Conservation (phyloP, 2,329 filamentous ascomycete species). For the Sordariomycetes sp. region DNA sequence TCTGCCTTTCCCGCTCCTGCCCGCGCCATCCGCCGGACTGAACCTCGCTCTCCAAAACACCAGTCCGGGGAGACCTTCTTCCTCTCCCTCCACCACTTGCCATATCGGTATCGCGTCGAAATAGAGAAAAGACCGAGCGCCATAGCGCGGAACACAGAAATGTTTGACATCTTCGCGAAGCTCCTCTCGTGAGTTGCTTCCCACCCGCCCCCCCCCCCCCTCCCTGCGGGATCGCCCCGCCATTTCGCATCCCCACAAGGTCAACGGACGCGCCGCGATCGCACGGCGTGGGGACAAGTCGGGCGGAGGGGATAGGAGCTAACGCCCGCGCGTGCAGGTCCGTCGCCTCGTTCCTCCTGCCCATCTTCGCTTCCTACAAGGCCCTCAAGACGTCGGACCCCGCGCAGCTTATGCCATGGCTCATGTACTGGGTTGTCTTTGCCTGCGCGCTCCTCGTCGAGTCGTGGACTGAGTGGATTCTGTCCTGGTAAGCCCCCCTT, state of each 20-base stretch:
- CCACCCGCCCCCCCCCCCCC: conserved; percentile 10
- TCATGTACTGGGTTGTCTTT: conserved; percentile 98
- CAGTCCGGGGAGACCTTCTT: neutral
- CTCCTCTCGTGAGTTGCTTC: conserved; percentile 55
- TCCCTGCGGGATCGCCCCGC: neutral
- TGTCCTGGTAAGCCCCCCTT: conserved; percentile 50
- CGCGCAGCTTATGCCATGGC: conserved; percentile 84
- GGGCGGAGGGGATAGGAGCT: conserved; percentile 6
- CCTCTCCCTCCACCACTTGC: neutral
- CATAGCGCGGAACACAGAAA: conserved; percentile 18
- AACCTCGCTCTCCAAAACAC: neutral
- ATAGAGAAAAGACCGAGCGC: neutral
- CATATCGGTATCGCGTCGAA: neutral
- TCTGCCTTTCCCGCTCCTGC: neutral
- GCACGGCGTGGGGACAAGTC: neutral
- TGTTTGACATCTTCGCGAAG: conserved; percentile 71
- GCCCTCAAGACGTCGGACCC: conserved; percentile 87
- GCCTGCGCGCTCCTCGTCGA: conserved; percentile 71
- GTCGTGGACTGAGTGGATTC: conserved; percentile 76
- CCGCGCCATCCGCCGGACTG: neutral
- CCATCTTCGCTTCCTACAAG: conserved; percentile 95
- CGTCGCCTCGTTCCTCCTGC: conserved; percentile 80
- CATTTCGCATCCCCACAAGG: neutral
- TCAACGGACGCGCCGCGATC: neutral
- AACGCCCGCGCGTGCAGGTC: conserved; percentile 47